Base-by-base conservation (phyloP, 2,329 filamentous ascomycete genomes). In the Alternaria conjuncta region DNA sequence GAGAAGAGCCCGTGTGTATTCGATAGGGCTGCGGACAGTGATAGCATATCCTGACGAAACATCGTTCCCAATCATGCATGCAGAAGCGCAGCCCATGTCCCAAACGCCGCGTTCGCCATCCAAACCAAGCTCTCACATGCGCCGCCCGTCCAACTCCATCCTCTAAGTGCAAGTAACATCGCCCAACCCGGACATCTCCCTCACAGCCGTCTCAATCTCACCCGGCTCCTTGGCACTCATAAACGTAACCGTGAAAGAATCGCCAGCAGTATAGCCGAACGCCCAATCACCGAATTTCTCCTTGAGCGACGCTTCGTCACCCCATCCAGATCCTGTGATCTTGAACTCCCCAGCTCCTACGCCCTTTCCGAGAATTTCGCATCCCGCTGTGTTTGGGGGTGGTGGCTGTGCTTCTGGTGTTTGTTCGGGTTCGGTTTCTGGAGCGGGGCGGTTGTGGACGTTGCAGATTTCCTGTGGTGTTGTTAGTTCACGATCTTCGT, bases 191-290 rank as follows among this genome's bases (percentile, higher is more conserved):
- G 36, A 41, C 36, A 41, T 41, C 36, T 41, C 36, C 36, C 36
- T 41, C 36, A 41, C 36, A 41, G n/a, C 36, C 0, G 1, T 18
- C n/a, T 41, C 36, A 2, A 41, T 5, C 0, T 41, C 36, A 18
- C 4, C n/a, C 9, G 3, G 0, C 0, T 2, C 0, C 32, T n/a
- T 5, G 0, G 0, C n/a, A 41, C 4, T 41, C 36, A 1, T 0
- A 11, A 41, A 41, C 3, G 2, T 41, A 11, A n/a, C 36, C 2
- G 36, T 41, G 36, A 41, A 41, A 6, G 36, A 41, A 41, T 41
- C 36, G 0, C 36, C 32, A 3, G 15, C 32, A 0, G 32, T 41
- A 2, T 41, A 41, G 2, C 2, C 3, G n/a, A 41, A 41, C n/a
- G 8, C 13, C 2, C 4, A 0, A 10, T 18, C n/a, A 5, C 36